A percentile compares a stretch with the other conserved stretches of the same genome.
Evolutionary conservation across 2,329 filamentous ascomycete species (phyloP).

Genomic region (Aspergillus udagawae): DNA sequence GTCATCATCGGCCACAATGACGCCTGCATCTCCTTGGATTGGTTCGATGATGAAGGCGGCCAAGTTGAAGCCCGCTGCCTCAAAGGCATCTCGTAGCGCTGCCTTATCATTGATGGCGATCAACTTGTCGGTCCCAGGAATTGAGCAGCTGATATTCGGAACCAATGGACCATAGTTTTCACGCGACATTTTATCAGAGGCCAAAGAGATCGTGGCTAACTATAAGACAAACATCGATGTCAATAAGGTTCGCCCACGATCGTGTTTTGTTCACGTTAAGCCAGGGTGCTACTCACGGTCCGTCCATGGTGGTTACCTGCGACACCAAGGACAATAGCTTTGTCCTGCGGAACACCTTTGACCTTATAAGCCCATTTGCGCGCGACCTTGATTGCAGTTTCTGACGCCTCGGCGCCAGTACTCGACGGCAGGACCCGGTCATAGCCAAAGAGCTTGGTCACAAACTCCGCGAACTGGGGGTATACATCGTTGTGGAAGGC

Average conservation of each 20-base stretch:
- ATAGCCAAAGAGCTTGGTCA: slow-evolving; percentile 83
- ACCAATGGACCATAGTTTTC: slow-evolving; percentile 97
- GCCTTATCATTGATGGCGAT: slow-evolving; percentile 83
- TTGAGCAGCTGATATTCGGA: slow-evolving; percentile 74
- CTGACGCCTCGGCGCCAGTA: slow-evolving; percentile 92
- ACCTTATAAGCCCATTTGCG: slow-evolving; percentile 98
- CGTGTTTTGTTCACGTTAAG: background rate
- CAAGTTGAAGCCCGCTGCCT: slow-evolving; percentile 75
- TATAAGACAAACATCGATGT: slow-evolving; percentile 32
- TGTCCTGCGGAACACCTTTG: slow-evolving; percentile 79
- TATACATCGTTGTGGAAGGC: slow-evolving; percentile 99
- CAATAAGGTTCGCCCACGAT: background rate
- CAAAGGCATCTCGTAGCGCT: slow-evolving; percentile 74
- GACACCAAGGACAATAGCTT: slow-evolving; percentile 80
- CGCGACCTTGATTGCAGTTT: slow-evolving; percentile 93
- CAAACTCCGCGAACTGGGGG: slow-evolving; percentile 89
- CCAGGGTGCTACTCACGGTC: slow-evolving; percentile 59
- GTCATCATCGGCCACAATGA: slow-evolving; percentile 86
- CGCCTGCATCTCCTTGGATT: slow-evolving; percentile 95
- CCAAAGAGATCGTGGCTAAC: slow-evolving; percentile 95
- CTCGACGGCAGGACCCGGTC: slow-evolving; percentile 99
- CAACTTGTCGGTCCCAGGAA: slow-evolving; percentile 69
- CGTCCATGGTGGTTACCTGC: slow-evolving; percentile 94
- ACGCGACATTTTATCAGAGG: slow-evolving; percentile 91
- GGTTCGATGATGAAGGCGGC: slow-evolving; percentile 94